Evolutionary conservation across 305 asterid species (phyloP).

Genomic region (Euphrasia arctica): DNA sequence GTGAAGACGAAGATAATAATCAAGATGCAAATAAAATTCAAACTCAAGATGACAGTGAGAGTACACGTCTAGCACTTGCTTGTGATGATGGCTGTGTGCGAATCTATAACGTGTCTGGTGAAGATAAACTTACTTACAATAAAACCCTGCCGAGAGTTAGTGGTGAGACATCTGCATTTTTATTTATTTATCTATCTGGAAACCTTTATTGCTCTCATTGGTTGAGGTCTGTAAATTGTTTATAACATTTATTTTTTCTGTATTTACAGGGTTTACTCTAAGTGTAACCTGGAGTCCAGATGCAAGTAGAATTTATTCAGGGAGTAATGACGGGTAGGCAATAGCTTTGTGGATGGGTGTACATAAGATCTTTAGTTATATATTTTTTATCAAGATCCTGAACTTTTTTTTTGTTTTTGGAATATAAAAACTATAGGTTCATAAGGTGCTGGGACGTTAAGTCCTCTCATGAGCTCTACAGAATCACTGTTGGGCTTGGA

Average conservation of each 20-base stretch:
- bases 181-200: slow-evolving; percentile 8
- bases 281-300: slow-evolving; percentile 92
- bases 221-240: slow-evolving; percentile 13
- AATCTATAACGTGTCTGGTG: slow-evolving; percentile 49
- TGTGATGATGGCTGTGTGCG: slow-evolving; percentile 99
- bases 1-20: slow-evolving; percentile 52
- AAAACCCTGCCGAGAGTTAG: slow-evolving; percentile 78
- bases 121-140: slow-evolving; percentile 50
- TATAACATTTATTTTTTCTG: slow-evolving; percentile 9
- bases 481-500: slow-evolving; percentile 86
- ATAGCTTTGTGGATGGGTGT: slow-evolving; percentile 3
- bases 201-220: slow-evolving; percentile 3
- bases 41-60: slow-evolving; percentile 34
- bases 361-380: neutral
- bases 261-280: slow-evolving; percentile 58
- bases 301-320: slow-evolving; percentile 71
- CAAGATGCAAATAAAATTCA: slow-evolving; percentile 37
- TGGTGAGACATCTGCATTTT: slow-evolving; percentile 66
- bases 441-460: slow-evolving; percentile 95
- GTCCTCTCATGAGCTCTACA: slow-evolving; percentile 60
- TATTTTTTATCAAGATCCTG: slow-evolving; percentile 3
- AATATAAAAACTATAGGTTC: slow-evolving; percentile 39
- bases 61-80: slow-evolving; percentile 68
- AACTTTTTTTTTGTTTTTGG: slow-evolving; percentile 2
- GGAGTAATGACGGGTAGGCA: slow-evolving; percentile 89